Evolutionary conservation across 345 rosid genomes (phyloP).

Genomic region (Barbarea vulgaris): DNA sequence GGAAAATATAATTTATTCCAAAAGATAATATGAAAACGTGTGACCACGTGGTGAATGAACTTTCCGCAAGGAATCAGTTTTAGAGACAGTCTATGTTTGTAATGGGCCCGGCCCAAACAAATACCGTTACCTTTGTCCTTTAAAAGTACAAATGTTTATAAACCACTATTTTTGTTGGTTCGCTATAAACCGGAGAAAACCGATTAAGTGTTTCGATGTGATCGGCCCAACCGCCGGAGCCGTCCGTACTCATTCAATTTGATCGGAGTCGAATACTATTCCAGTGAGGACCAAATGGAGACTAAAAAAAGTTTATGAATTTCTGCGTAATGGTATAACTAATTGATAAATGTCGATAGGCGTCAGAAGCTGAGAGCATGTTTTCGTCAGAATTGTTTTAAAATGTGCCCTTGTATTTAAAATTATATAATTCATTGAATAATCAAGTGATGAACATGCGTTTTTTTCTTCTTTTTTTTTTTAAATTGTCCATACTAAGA

Average conservation of each 20-base stretch:
- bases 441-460: background rate
- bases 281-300: no score
- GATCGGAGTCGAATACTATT: no score
- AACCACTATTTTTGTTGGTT: background rate
- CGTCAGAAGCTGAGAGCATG: no score
- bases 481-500: background rate
- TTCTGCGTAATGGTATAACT: no score
- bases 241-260: no score
- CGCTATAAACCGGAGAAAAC: background rate
- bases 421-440: background rate
- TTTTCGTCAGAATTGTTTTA: no score
- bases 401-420: background rate
- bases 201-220: background rate
- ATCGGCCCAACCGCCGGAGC: no score
- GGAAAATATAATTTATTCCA: background rate
- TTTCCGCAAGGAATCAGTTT: background rate
- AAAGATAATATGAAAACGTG: constrained; percentile 9
- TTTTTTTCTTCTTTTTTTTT: background rate
- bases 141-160: background rate
- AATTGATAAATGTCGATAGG: no score
- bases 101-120: constrained; percentile 32
- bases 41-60: constrained; percentile 25
- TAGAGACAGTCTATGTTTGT: background rate
- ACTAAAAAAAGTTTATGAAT: no score
- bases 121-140: constrained; percentile 1